Evolutionary conservation across 2,329 filamentous ascomycete genomes (phyloP).

Genomic region (Phoma herbarum): DNA sequence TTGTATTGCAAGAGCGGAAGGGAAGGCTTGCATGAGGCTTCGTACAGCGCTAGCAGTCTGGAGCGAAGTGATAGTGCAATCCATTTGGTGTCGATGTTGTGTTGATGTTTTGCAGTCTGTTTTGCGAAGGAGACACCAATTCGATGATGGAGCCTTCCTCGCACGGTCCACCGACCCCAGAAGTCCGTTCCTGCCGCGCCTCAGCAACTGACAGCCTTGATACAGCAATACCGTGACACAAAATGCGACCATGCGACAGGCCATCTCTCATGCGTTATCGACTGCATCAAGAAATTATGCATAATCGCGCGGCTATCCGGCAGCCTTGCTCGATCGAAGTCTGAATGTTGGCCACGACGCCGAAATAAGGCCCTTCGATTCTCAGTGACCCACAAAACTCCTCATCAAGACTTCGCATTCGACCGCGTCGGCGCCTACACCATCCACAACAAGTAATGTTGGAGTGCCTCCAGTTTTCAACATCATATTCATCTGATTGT

Average conservation of each 20-base stretch:
- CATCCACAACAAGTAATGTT: background rate
- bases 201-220: background rate
- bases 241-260: background rate
- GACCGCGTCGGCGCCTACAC: constrained; percentile 5
- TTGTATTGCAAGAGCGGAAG: background rate
- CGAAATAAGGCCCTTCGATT: constrained; percentile 14
- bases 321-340: background rate
- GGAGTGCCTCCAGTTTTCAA: background rate
- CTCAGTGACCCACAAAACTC: constrained; percentile 9
- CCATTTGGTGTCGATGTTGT: background rate
- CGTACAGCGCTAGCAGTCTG: background rate
- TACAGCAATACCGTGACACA: background rate
- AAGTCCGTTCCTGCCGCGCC: background rate
- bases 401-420: background rate
- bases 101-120: background rate
- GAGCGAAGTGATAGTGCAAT: background rate
- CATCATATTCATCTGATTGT: background rate
- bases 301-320: background rate
- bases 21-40: background rate
- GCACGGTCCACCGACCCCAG: background rate
- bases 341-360: background rate
- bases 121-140: background rate
- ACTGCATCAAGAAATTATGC: background rate
- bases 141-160: background rate
- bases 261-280: background rate